phyloP scores from a whole-genome alignment of 2,329 filamentous ascomycete species.

The Tothia fuscella region DNA sequence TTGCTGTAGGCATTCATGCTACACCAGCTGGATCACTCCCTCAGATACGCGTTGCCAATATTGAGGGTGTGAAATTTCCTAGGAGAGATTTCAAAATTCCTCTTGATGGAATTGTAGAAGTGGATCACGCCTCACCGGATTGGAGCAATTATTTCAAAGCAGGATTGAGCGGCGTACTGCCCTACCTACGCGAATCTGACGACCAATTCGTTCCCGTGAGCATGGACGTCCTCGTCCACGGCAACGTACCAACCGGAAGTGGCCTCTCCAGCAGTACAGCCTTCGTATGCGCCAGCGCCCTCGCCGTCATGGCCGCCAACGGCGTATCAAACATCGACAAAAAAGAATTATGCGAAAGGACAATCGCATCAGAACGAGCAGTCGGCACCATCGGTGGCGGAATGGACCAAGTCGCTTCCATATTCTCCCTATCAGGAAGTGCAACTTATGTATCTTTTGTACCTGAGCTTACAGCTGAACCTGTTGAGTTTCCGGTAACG shows the following conservation, averaged over 20 bases:
- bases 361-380: conserved; percentile 84
- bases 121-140: conserved; percentile 74
- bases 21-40: conserved; percentile 47
- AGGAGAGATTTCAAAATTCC: conserved; percentile 62
- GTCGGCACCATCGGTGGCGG: conserved; percentile 54
- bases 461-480: conserved; percentile 63
- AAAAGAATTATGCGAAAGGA: conserved; percentile 80
- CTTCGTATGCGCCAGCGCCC: conserved; percentile 78
- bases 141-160: conserved; percentile 99
- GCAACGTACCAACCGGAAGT: conserved; percentile 81
- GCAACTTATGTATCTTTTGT: conserved; percentile 85
- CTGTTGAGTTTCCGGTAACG: conserved; percentile 72
- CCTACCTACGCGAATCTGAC: conserved; percentile 54
- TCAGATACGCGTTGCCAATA: conserved; percentile 70
- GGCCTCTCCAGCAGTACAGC: conserved; percentile 90
- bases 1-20: conserved; percentile 59
- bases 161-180: conserved; percentile 69
- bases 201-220: conserved; percentile 55
- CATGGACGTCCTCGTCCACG: conserved; percentile 83
- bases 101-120: conserved; percentile 46
- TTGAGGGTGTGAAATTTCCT: conserved; percentile 64
- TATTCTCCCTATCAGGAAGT: conserved; percentile 76
- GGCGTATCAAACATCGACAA: conserved; percentile 70
- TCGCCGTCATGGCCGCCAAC: conserved; percentile 81
- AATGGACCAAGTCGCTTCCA: conserved; percentile 95